A percentile compares a stretch with the other conserved stretches of the same genome.
Evolutionary conservation across 2,329 filamentous ascomycete species (phyloP).

Genomic region (Iodosphaeria phyllophila): DNA sequence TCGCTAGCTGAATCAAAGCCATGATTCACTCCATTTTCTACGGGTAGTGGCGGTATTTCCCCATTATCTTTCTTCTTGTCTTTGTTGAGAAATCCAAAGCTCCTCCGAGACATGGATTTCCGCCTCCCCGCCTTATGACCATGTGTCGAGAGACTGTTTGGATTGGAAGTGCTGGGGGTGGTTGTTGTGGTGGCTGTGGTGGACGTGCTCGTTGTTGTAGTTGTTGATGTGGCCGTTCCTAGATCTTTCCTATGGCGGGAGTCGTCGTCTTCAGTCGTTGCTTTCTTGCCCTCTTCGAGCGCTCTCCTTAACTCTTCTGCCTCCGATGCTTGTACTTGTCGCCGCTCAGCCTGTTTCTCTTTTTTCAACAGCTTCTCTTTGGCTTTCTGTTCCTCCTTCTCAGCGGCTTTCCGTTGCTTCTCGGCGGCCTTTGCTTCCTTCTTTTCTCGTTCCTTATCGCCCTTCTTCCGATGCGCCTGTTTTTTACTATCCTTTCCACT

Average conservation of each 20-base stretch:
- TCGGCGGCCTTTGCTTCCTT: conserved; percentile 44
- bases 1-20: too few species aligned
- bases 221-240: conserved; percentile 34
- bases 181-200: conserved; percentile 10
- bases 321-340: conserved; percentile 23
- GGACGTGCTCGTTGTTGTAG: conserved; percentile 9
- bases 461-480: conserved; percentile 26
- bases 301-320: conserved; percentile 40
- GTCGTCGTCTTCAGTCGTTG: conserved; percentile 33
- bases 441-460: conserved; percentile 47
- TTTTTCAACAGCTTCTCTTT: conserved; percentile 24
- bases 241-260: too few species aligned
- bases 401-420: conserved; percentile 23
- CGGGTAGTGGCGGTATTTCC: conserved; percentile 10
- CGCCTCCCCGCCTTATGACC: too few species aligned
- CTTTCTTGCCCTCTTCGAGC: conserved; percentile 31
- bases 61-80: conserved; percentile 22
- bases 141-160: too few species aligned
- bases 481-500: too few species aligned
- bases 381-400: conserved; percentile 25
- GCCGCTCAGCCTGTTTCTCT: conserved; percentile 15
- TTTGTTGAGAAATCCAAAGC: conserved; percentile 47
- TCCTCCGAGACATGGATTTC: conserved; percentile 64
- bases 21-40: conserved; percentile 15
- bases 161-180: conserved; percentile 32